phyloP scores from a whole-genome alignment of 2,329 filamentous ascomycete species.

The Colletotrichum melonis region DNA sequence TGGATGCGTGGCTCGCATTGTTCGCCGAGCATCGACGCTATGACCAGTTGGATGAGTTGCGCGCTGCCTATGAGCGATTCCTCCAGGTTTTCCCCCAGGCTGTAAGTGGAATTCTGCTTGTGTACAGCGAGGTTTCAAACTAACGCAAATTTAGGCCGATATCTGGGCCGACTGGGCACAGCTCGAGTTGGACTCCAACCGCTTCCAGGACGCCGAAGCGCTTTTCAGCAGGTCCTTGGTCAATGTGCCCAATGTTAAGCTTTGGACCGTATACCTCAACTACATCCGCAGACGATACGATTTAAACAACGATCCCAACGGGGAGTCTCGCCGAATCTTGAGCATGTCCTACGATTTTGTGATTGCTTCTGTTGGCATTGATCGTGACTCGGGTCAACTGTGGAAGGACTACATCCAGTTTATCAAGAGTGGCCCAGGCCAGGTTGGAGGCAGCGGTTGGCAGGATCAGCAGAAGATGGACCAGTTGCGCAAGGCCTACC shows the following conservation, averaged over 20 bases:
- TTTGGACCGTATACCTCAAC: slow-evolving; percentile 95
- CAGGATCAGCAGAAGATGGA: slow-evolving; percentile 99
- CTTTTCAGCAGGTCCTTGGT: slow-evolving; percentile 86
- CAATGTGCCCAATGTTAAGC: slow-evolving; percentile 81
- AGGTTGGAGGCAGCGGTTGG: slow-evolving; percentile 87
- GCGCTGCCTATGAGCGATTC: slow-evolving; percentile 86
- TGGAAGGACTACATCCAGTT: slow-evolving; percentile 98
- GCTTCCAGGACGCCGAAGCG: slow-evolving; percentile 82
- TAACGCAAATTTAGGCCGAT: slow-evolving; percentile 76
- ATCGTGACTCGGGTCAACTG: slow-evolving; percentile 88
- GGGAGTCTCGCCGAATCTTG: slow-evolving; percentile 81
- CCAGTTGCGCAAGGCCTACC: slow-evolving; percentile 88
- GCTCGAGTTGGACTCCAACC: slow-evolving; percentile 89
- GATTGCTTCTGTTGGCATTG: slow-evolving; percentile 87
- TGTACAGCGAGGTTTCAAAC: slow-evolving; percentile 31
- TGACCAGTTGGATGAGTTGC: slow-evolving; percentile 83
- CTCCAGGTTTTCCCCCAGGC: slow-evolving; percentile 89
- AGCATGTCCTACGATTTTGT: slow-evolving; percentile 93
- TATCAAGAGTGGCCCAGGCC: slow-evolving; percentile 87
- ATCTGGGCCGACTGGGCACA: slow-evolving; percentile 90
- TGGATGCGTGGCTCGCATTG: slow-evolving; percentile 90
- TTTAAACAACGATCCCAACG: slow-evolving; percentile 79
- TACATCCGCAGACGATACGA: slow-evolving; percentile 95
- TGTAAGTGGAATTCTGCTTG: slow-evolving; percentile 68
- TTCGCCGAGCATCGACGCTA: slow-evolving; percentile 87